These are phyloP conservation scores for Piloderma croceum DNA, from an alignment of 768 basidiomycete genomes.

Conservation along the genomic window DNA sequence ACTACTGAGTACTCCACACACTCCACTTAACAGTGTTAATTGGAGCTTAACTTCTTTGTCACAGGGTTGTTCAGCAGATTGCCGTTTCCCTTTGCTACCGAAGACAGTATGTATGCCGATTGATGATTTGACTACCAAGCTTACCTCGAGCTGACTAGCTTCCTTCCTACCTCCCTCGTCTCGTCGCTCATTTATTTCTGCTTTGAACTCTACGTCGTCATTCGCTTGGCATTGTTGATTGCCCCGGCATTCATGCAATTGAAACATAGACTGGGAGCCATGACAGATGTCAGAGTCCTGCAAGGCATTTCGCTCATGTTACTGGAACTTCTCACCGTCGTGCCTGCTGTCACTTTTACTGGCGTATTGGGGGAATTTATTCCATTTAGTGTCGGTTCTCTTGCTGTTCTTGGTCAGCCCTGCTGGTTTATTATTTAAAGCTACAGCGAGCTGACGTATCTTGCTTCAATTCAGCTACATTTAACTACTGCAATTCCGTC, in stretches of 20 bases:
- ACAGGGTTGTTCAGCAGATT: conserved; percentile 18
- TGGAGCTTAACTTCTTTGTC: background rate
- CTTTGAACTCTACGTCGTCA: conserved; percentile 34
- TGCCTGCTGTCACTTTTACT: conserved; percentile 30
- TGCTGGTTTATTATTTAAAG: conserved; percentile 2
- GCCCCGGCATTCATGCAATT: conserved; percentile 16
- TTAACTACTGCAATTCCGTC: conserved; percentile 3
- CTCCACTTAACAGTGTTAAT: background rate
- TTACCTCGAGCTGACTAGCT: conserved; percentile 24
- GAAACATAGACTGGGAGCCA: conserved; percentile 12
- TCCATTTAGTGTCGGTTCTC: conserved; percentile 36
- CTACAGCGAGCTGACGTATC: conserved; percentile 2
- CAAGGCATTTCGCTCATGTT: conserved; percentile 36
- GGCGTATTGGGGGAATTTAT: conserved; percentile 35
- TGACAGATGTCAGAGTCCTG: conserved; percentile 27
- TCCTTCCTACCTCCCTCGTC: conserved; percentile 32
- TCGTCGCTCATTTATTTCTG: conserved; percentile 29
- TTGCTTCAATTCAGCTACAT: conserved; percentile 12
- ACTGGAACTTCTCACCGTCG: conserved; percentile 37
- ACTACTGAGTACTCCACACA: conserved; percentile 20
- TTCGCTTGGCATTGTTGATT: conserved; percentile 28
- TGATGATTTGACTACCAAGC: background rate
- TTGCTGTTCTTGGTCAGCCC: conserved; percentile 37
- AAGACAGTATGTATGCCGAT: conserved; percentile 18
- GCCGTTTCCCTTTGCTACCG: conserved; percentile 27